Base-by-base conservation (phyloP, 2,329 filamentous ascomycete species). In the Rhynchosporium graminicola region DNA sequence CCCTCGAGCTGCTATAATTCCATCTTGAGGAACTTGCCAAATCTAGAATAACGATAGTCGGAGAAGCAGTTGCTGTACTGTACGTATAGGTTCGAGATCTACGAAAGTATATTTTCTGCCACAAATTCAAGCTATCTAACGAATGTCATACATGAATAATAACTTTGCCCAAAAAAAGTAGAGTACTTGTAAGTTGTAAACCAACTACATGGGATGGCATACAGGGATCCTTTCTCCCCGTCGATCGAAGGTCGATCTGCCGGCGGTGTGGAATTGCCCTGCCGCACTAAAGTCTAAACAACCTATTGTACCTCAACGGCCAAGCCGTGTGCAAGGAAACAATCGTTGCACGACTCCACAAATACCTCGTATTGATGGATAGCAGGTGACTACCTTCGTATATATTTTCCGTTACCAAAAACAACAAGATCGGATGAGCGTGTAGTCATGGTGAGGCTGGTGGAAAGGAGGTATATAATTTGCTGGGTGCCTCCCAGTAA, bases 341-440 rank as follows among this genome's bases (percentile, higher is more conserved):
- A 40, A 28, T 36, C 50, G 50, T 54, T 54, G 36, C 33, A 54
- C 50, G 50, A 54, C 50, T 54, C 50, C 50, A 54, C 50, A 54
- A 28, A 31, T 7, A 26, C 9, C 50, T 54, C 50, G 50, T 54
- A 54, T 54, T 54, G 50, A 54, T 33, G 33, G 33, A 36, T 36
- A 42, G 20, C 50, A 54, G 50, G 33, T 54, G 50, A 54, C 50
- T 40, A 6, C 5, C 33, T 6, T 36, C 33, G 9, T 20, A 20
- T 52, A 20, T n/a, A 10, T 8, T 8, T 4, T n/a, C 7, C 7
- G 36, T 12, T 33, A 28, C 50, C 50, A 54, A 54, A 42, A 54
- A 54, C 42, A 54, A 10, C 26, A 54, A 20, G 3, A 26, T 5
- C 31, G 6, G 15, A 46, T 8, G 9, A 1, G 50, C 33, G 38